Evolutionary conservation across 2,329 filamentous ascomycete genomes (phyloP).

Genomic region (Trichoderma atrobrunneum): DNA sequence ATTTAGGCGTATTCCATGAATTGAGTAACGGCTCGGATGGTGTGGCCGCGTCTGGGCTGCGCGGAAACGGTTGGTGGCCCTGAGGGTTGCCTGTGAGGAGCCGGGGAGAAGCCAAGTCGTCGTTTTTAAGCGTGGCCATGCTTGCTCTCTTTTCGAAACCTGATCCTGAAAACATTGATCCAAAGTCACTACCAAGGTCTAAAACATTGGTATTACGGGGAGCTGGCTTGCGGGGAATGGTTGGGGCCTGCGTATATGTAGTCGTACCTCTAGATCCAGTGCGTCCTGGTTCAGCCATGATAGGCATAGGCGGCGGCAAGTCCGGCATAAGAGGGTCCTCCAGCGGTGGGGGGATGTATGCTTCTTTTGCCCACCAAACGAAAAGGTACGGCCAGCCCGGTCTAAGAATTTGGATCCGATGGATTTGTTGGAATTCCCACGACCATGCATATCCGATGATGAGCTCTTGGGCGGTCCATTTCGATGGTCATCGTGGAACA

Average conservation of each 20-base stretch:
- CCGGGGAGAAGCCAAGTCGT: constrained; percentile 39
- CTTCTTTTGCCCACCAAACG: constrained; percentile 58
- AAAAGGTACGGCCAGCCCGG: constrained; percentile 57
- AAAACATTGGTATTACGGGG: constrained; percentile 40
- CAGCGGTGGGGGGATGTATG: constrained; percentile 31
- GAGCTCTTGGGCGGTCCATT: constrained; percentile 21
- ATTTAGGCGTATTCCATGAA: constrained; percentile 51
- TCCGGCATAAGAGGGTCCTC: constrained; percentile 33
- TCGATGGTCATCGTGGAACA: constrained; percentile 30
- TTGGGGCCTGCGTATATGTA: constrained; percentile 48
- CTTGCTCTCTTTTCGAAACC: constrained; percentile 56
- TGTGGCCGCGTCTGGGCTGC: constrained; percentile 45
- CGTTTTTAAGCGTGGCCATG: constrained; percentile 46
- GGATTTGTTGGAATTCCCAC: constrained; percentile 45
- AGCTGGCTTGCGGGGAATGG: constrained; percentile 50
- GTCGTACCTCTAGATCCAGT: constrained; percentile 51
- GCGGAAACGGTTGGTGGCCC: constrained; percentile 37
- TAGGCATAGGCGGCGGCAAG: constrained; percentile 39
- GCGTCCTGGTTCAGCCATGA: constrained; percentile 31
- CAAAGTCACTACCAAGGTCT: constrained; percentile 57
- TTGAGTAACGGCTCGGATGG: constrained; percentile 46
- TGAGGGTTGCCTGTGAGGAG: constrained; percentile 47
- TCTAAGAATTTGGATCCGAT: constrained; percentile 52
- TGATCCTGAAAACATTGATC: constrained; percentile 52
- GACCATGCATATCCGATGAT: constrained; percentile 35